phyloP scores from a whole-genome alignment of 2,329 filamentous ascomycete species.

The Trichoderma polysporum region DNA sequence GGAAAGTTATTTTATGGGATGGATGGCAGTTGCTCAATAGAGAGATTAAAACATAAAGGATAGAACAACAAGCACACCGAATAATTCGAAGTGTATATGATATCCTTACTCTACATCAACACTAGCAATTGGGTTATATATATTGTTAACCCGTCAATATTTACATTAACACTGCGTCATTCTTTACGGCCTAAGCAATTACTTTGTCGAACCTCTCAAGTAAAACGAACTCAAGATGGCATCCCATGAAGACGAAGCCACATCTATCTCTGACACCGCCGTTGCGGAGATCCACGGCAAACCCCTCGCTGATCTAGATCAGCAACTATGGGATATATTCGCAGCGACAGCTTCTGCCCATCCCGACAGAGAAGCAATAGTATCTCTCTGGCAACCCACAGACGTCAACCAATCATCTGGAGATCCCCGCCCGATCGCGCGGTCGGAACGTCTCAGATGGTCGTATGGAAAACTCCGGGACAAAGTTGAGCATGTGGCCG shows the following conservation, averaged over 20 bases:
- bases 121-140: neutral
- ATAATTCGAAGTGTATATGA: neutral
- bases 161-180: neutral
- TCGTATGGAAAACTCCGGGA: conserved; percentile 31
- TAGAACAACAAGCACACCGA: neutral
- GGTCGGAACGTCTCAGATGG: conserved; percentile 30
- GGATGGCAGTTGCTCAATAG: neutral
- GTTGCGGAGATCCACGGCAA: conserved; percentile 34
- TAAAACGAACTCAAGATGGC: neutral
- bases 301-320: conserved; percentile 30
- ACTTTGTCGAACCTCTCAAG: too few relatives aligned
- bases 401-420: conserved; percentile 1
- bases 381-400: conserved; percentile 37
- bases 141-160: neutral
- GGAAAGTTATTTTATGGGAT: too few relatives aligned
- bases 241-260: neutral
- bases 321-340: conserved; percentile 37
- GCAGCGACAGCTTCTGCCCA: conserved; percentile 28
- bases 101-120: neutral
- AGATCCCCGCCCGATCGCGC: neutral
- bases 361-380: conserved; percentile 37
- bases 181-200: too few relatives aligned
- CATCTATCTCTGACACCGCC: neutral
- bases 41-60: neutral
- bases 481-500: conserved; percentile 30